Evolutionary conservation across 2,329 filamentous ascomycete species (phyloP).

Genomic region (Diaporthe sp.): DNA sequence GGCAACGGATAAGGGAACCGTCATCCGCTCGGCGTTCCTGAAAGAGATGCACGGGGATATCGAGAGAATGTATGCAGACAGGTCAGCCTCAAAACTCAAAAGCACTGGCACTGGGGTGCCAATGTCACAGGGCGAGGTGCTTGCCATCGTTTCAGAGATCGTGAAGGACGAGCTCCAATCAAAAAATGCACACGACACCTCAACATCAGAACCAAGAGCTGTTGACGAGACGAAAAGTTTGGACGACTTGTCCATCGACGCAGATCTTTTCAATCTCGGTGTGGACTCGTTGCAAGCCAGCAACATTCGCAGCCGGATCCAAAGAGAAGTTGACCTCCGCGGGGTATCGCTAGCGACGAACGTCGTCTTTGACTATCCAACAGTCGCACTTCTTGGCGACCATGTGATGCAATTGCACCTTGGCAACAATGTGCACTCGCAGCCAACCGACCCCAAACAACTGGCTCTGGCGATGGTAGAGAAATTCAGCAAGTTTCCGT

Average conservation of each 20-base stretch:
- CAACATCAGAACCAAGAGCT: neutral
- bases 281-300: conserved; percentile 29
- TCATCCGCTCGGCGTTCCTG: conserved; percentile 26
- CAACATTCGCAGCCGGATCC: conserved; percentile 25
- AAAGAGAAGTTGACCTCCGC: conserved; percentile 12
- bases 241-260: neutral
- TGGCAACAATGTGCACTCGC: neutral
- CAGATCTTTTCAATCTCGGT: conserved; percentile 24
- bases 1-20: conserved; percentile 13
- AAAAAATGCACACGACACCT: neutral
- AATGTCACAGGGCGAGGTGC: neutral
- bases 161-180: conserved; percentile 7
- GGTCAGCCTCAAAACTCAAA: neutral
- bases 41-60: conserved; percentile 3
- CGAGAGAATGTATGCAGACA: neutral
- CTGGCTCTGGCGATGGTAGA: conserved; percentile 15
- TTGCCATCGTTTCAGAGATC: neutral
- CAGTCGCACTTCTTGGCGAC: neutral
- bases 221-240: neutral
- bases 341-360: conserved; percentile 11
- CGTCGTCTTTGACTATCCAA: conserved; percentile 31
- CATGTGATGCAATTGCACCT: conserved; percentile 20
- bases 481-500: conserved; percentile 14
- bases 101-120: no score
- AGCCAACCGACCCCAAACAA: neutral